These are phyloP conservation scores for Trichophyton simii DNA, from an alignment of 2,329 filamentous ascomycete species.

Conservation along the genomic window DNA sequence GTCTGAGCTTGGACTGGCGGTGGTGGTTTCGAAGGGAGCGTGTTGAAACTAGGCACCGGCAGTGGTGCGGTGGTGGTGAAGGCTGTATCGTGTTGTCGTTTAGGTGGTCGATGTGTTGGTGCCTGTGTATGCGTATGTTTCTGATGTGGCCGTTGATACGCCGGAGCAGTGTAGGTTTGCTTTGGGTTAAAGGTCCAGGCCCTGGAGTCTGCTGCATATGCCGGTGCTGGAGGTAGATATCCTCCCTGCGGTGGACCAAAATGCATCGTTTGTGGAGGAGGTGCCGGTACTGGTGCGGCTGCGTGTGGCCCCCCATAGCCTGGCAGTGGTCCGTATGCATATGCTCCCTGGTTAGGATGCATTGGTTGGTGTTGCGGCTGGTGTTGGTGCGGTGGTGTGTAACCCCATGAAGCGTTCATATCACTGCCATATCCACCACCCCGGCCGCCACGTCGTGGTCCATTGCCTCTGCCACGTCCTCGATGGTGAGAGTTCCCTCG, in stretches of 20 bases:
- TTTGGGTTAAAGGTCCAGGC: neutral
- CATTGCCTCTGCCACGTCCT: neutral
- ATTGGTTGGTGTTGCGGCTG: neutral
- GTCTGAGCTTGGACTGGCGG: constrained; percentile 26
- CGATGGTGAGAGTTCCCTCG: neutral
- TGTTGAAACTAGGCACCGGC: constrained; percentile 33
- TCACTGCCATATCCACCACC: neutral
- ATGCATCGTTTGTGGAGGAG: neutral
- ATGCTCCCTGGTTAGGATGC: neutral
- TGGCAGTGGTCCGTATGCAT: neutral
- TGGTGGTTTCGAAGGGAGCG: constrained; percentile 30
- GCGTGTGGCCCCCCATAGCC: neutral
- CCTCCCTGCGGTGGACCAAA: neutral
- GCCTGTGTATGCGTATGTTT: too few species aligned
- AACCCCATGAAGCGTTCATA: neutral
- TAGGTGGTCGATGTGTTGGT: neutral
- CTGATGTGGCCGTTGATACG: neutral
- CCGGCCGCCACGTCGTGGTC: neutral
- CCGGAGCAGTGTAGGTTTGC: neutral
- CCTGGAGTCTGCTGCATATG: neutral
- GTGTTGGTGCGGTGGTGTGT: neutral
- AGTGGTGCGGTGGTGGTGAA: constrained; percentile 22
- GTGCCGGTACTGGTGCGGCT: neutral
- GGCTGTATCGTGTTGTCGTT: constrained; percentile 16
- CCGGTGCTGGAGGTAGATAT: neutral